phyloP scores from a whole-genome alignment of 2,329 filamentous ascomycete genomes.

The Diaporthe citri region DNA sequence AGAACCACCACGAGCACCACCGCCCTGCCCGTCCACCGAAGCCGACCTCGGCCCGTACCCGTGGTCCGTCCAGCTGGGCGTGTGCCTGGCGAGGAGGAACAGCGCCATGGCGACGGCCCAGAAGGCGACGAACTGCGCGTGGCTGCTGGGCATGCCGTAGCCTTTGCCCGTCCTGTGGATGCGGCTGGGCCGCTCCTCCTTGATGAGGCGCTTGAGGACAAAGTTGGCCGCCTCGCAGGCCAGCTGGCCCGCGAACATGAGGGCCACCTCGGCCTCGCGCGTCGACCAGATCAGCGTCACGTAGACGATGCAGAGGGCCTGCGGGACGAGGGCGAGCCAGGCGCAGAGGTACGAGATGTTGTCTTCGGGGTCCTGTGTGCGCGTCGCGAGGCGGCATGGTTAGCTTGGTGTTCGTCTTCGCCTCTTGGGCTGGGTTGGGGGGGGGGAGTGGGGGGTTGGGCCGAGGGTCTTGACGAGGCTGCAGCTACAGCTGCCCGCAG shows the following conservation, averaged over 20 bases:
- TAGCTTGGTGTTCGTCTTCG: neutral
- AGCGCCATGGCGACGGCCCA: constrained; percentile 87
- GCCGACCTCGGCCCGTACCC: constrained; percentile 19
- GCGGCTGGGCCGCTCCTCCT: constrained; percentile 88
- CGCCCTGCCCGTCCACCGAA: neutral
- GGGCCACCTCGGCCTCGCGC: constrained; percentile 86
- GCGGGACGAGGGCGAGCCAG: constrained; percentile 93
- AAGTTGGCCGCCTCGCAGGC: constrained; percentile 94
- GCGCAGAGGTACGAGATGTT: constrained; percentile 88
- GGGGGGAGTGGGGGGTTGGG: too few species aligned
- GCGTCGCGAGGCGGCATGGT: constrained; percentile 9
- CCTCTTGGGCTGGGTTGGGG: neutral
- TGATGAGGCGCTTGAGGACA: constrained; percentile 87
- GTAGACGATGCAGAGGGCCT: constrained; percentile 91
- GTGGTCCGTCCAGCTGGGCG: constrained; percentile 58
- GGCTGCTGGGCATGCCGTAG: constrained; percentile 96
- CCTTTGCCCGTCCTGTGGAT: constrained; percentile 88
- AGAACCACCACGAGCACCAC: too few species aligned
- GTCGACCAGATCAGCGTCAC: constrained; percentile 91
- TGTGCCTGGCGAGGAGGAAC: constrained; percentile 87
- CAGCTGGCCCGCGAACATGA: constrained; percentile 94
- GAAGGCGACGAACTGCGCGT: constrained; percentile 94
- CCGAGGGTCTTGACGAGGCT: too few species aligned
- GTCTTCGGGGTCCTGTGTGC: constrained; percentile 82
- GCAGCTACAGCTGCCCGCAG: neutral